Base-by-base conservation (phyloP, 1,284 basidiomycete species). In the Trichosporon ovoides region DNA sequence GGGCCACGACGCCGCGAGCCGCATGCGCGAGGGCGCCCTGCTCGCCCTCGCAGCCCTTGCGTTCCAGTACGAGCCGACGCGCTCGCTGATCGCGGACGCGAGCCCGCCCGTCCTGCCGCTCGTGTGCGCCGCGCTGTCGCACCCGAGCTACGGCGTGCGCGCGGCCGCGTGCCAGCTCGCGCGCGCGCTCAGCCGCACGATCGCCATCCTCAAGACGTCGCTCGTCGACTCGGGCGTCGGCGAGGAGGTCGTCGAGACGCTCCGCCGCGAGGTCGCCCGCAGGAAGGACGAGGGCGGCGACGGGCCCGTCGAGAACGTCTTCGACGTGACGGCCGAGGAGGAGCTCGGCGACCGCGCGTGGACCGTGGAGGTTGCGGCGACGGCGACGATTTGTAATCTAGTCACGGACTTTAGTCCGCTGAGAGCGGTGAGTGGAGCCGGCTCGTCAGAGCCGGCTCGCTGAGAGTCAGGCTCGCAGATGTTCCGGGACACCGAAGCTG, bases 381-480 rank as follows among this genome's bases (percentile, higher is more conserved):
- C 89, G 0, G 82, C 84, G 1, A 86, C 86, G 0, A 81, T 94
- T 3, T 91, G 88, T 71, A 96, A 95, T 71, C 80, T 94, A 31
- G 82, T 94, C 3, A 86, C 85, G 56, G 88, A 93, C 59, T 92
- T 90, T 72, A 91, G 89, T 14, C 91, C 92, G 6, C 73, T 94
- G 64, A 81, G 85, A 59, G 74, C 80, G 56, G 88, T 88, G 62
- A 67, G 85, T 80, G n/a, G n/a, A n/a, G n/a, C n/a, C n/a, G n/a
- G n/a, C n/a, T 35, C 19, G 22, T 51, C 22, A 22, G 49, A 4
- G 12, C 20, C 2, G 2, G 14, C 10, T 9, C 16, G 16, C 12
- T 5, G n/a, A n/a, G n/a, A n/a, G n/a, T n/a, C n/a, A n/a, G n/a
- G n/a, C n/a, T n/a, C n/a, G n/a, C n/a, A n/a, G n/a, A n/a, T n/a